These are phyloP conservation scores for Podospora comata DNA, from an alignment of 495 filamentous ascomycete genomes.

Conservation along the genomic window DNA sequence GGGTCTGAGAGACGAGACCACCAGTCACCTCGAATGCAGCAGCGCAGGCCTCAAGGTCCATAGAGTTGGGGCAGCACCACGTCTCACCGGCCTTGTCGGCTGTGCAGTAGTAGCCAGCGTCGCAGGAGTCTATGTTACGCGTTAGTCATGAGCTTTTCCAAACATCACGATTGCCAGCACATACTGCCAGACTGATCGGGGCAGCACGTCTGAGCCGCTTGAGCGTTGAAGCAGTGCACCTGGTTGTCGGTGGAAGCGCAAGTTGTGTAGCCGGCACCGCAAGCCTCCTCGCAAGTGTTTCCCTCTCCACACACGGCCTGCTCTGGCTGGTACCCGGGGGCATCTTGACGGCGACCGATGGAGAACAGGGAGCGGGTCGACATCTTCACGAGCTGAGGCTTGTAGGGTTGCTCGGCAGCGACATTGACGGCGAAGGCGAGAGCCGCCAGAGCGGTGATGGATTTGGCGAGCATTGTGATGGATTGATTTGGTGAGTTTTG, in stretches of 20 bases:
- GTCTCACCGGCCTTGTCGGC: slow-evolving; percentile 37
- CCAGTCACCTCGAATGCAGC: slow-evolving; percentile 37
- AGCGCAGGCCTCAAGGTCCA: slow-evolving; percentile 44
- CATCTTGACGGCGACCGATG: slow-evolving; percentile 36
- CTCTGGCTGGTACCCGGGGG: slow-evolving; percentile 42
- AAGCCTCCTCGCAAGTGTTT: slow-evolving; percentile 47
- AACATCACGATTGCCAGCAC: slow-evolving; percentile 12
- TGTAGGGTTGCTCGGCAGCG: slow-evolving; percentile 44
- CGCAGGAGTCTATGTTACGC: slow-evolving; percentile 42
- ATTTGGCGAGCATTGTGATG: slow-evolving; percentile 39
- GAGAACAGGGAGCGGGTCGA: slow-evolving; percentile 41
- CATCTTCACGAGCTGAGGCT: slow-evolving; percentile 38
- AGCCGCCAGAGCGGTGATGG: slow-evolving; percentile 40
- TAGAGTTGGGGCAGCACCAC: slow-evolving; percentile 47
- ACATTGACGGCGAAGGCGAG: slow-evolving; percentile 39
- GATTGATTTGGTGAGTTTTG: slow-evolving; percentile 9
- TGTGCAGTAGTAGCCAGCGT: slow-evolving; percentile 47
- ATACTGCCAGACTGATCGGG: slow-evolving; percentile 43
- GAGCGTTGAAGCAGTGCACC: slow-evolving; percentile 47
- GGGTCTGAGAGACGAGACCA: slow-evolving; percentile 38
- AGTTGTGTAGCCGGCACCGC: slow-evolving; percentile 42
- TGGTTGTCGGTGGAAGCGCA: slow-evolving; percentile 40
- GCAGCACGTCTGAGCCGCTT: slow-evolving; percentile 45
- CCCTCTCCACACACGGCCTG: slow-evolving; percentile 41
- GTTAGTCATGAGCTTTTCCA: slow-evolving; percentile 13